Conservation (phyloP, 345 rosid species). For the Dipteronia dyeriana region DNA sequence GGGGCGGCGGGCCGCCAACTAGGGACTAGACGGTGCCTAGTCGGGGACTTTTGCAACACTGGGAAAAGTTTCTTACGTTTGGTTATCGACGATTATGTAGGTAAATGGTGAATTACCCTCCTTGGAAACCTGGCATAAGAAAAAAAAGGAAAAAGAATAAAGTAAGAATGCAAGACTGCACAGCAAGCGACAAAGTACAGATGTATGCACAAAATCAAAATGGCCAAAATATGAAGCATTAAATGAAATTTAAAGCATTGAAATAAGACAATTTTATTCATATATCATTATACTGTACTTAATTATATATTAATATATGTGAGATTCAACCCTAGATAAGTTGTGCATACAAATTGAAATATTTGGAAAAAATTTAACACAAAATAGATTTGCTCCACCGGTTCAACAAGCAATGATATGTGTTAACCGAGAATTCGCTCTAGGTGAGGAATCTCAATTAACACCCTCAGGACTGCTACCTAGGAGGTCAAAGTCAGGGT, state of each 20-base stretch:
- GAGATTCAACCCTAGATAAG: neutral
- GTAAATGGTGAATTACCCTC: constrained; percentile 85
- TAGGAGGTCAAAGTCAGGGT: too few species aligned
- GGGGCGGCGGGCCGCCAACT: too few species aligned
- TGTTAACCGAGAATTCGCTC: too few species aligned
- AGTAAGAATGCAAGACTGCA: neutral
- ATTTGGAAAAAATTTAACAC: neutral
- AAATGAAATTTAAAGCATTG: neutral
- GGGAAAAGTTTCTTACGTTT: constrained; percentile 56
- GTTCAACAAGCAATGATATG: neutral
- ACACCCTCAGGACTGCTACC: too few species aligned
- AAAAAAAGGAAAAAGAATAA: too few species aligned
- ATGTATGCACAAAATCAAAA: neutral
- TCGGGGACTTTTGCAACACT: too few species aligned
- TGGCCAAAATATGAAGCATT: neutral
- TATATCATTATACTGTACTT: neutral
- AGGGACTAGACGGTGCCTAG: too few species aligned
- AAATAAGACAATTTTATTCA: neutral
- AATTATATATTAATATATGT: neutral
- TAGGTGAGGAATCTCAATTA: too few species aligned
- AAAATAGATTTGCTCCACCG: neutral
- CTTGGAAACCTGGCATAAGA: constrained; percentile 58
- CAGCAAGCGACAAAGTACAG: neutral
- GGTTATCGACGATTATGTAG: constrained; percentile 73
- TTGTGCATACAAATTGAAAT: neutral